Conservation (phyloP, 1,139 yeast genomes). For the Scheffersomyces segobiensis region DNA sequence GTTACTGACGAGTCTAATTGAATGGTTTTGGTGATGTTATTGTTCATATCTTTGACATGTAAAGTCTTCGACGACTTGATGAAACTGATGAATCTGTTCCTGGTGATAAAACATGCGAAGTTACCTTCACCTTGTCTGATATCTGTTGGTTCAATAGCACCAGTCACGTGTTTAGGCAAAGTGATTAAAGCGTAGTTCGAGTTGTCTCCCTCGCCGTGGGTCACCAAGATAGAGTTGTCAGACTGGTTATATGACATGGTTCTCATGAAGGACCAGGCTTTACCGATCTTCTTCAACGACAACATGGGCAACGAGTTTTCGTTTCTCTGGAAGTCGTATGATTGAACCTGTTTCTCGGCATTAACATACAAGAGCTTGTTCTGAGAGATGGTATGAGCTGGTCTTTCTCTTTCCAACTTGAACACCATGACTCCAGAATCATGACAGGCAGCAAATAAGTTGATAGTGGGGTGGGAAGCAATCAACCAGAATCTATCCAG, state of each 20-base stretch:
- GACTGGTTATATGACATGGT: constrained; percentile 89
- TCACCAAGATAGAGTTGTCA: constrained; percentile 82
- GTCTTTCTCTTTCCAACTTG: constrained; percentile 96
- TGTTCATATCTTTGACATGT: constrained; percentile 81
- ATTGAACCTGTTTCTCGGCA: constrained; percentile 83
- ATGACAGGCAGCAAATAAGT: constrained; percentile 94
- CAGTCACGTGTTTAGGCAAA: constrained; percentile 85
- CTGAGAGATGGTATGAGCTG: constrained; percentile 78
- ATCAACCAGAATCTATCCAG: constrained; percentile 94
- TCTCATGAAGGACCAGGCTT: constrained; percentile 83
- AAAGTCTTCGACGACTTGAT: constrained; percentile 62
- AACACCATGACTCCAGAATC: constrained; percentile 98
- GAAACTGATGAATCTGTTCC: constrained; percentile 90
- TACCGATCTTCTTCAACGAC: constrained; percentile 81
- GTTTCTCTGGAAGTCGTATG: constrained; percentile 62
- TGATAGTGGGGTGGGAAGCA: constrained; percentile 84
- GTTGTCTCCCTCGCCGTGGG: constrained; percentile 69
- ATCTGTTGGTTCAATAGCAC: constrained; percentile 87
- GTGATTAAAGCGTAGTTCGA: constrained; percentile 71
- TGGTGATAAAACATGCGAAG: constrained; percentile 86
- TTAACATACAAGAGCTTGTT: constrained; percentile 73
- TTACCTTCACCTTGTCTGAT: constrained; percentile 79
- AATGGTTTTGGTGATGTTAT: constrained; percentile 78
- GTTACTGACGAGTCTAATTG: constrained; percentile 70
- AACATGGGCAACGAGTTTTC: constrained; percentile 77